A percentile compares a stretch with the other conserved stretches of the same genome.
phyloP scores from a whole-genome alignment of 192 early-diverging fungal genomes.

The Entomortierella beljakovae region DNA sequence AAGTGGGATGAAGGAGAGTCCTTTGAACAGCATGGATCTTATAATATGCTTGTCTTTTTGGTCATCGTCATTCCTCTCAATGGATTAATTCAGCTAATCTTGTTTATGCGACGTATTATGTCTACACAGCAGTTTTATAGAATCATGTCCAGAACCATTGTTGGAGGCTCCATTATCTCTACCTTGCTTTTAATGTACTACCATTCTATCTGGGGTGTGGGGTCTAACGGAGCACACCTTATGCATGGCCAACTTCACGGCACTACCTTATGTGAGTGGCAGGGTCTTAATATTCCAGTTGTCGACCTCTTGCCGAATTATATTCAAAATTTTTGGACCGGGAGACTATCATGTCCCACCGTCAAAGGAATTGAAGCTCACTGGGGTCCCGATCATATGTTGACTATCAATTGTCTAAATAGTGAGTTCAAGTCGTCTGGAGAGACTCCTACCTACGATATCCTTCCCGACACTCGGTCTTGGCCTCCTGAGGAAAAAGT shows the following conservation, averaged over 20 bases:
- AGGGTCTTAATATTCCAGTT: constrained; percentile 60
- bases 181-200: constrained; percentile 54
- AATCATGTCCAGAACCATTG: constrained; percentile 42
- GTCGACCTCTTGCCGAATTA: constrained; percentile 64
- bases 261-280: constrained; percentile 59
- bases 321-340: constrained; percentile 72
- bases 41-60: constrained; percentile 68
- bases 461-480: constrained; percentile 62
- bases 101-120: constrained; percentile 33
- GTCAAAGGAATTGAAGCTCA: constrained; percentile 48
- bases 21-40: constrained; percentile 66
- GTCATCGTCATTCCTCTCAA: constrained; percentile 64
- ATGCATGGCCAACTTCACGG: constrained; percentile 14
- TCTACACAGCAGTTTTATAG: constrained; percentile 20
- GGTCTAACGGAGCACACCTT: constrained; percentile 35
- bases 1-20: constrained; percentile 67
- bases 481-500: constrained; percentile 63
- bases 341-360: constrained; percentile 44
- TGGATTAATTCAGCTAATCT: constrained; percentile 49
- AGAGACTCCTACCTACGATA: constrained; percentile 33
- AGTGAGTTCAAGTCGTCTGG: constrained; percentile 26
- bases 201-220: constrained; percentile 54
- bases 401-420: constrained; percentile 49
- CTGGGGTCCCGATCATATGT: constrained; percentile 46
- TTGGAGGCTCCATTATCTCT: constrained; percentile 18